These are phyloP conservation scores for Rhizopus microsporus DNA, from an alignment of 371 early-diverging fungal species.

Conservation along the genomic window DNA sequence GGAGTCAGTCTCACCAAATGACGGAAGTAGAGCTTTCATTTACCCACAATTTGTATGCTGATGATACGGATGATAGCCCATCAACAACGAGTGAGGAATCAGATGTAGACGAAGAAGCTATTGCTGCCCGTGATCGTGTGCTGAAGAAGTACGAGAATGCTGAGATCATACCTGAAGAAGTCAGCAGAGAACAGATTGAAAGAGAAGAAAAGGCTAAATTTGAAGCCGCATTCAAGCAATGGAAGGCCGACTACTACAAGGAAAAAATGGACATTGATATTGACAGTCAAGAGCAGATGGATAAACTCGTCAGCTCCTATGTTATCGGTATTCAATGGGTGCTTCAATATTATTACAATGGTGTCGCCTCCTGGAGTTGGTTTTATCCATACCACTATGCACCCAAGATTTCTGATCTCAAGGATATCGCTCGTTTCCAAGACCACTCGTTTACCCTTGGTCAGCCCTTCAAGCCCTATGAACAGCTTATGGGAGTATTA, in stretches of 20 bases:
- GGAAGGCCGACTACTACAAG: conserved; percentile 76
- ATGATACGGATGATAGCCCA: conserved; percentile 46
- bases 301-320: conserved; percentile 76
- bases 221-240: conserved; percentile 58
- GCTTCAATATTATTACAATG: conserved; percentile 93
- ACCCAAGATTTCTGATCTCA: conserved; percentile 88
- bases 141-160: conserved; percentile 68
- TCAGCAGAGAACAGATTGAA: conserved; percentile 42
- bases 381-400: conserved; percentile 99
- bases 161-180: conserved; percentile 57
- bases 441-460: conserved; percentile 74
- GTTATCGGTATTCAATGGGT: conserved; percentile 97
- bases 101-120: conserved; percentile 50
- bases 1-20: conserved; percentile 36
- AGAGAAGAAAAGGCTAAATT: conserved; percentile 57
- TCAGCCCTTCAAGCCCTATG: conserved; percentile 93
- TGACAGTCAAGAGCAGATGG: conserved; percentile 52
- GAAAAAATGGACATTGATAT: conserved; percentile 71
- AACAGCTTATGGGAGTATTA: conserved; percentile 98
- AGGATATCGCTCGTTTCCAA: conserved; percentile 58
- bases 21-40: conserved; percentile 57
- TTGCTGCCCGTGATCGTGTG: conserved; percentile 68
- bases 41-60: conserved; percentile 26
- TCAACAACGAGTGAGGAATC: conserved; percentile 54
- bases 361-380: conserved; percentile 98